Evolutionary conservation across 2,329 filamentous ascomycete species (phyloP), one percentile per base, ranked within the genome.

Genomic region (Penicillium nordicum): DNA sequence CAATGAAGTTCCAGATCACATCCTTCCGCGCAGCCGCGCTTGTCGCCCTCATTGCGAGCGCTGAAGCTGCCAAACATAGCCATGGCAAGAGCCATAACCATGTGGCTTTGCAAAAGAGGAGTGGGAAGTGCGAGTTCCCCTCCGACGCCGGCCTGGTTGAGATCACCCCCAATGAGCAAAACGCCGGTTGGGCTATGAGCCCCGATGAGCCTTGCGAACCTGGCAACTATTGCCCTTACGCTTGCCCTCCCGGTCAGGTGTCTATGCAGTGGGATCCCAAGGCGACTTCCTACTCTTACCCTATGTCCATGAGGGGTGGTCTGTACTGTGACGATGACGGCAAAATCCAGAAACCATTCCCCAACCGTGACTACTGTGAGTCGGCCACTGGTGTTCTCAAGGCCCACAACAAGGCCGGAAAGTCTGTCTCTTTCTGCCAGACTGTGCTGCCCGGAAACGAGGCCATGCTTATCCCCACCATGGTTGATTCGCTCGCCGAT

Each of bases 401-500:
- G 55, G 88, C 82, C 36, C 78, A 85, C 58, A 92, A 91, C 77
- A 85, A 86, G 63, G 83, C 82, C 59, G 81, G 83, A 43, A 76
- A 78, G 36, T 68, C 80, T 14, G 82, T 91, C 53, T 84, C 89
- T 3, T 90, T 89, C 74, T 92, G 89, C 74, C 89, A 92, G 74
- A 92, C 89, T 5, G 87, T 91, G 14, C 75, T 92, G 58, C 89
- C 89, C 18, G 89, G 89, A 48, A 88, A 90, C 66, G 89, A 92
- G 76, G 87, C 87, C 58, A 92, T 92, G 88, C 79, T 92, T 63
- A 92, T 92, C 66, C 88, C 88, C 16, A 92, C 88, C n/a, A 73
- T 85, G 60, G 85, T 92, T 45, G 68, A 78, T 23, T 75, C 78
- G 59, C 72, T 67, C 25, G 78, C 79, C n/a, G 81, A 80, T 30